Conservation (phyloP, 305 asterid genomes). For the Ilex paraguariensis region DNA sequence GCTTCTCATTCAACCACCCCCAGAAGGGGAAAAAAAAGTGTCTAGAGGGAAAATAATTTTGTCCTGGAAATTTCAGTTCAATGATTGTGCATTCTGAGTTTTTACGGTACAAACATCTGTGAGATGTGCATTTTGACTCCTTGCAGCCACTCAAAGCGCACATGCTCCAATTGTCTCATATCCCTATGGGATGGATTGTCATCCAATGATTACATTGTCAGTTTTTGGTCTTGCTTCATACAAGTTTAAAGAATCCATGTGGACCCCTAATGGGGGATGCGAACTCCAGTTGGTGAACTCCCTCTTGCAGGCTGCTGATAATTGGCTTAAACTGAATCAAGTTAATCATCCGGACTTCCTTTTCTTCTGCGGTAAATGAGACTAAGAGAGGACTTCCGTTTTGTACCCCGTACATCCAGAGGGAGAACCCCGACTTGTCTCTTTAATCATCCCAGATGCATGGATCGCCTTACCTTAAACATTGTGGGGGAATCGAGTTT, state of each 20-base stretch:
- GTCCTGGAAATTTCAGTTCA: too few relatives aligned
- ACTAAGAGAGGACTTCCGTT: constrained; percentile 5
- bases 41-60: too few relatives aligned
- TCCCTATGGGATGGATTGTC: constrained; percentile 46
- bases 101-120: too few relatives aligned
- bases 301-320: constrained; percentile 65
- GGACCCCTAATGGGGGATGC: constrained; percentile 58
- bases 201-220: constrained; percentile 58
- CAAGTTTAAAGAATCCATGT: constrained; percentile 60
- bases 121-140: too few relatives aligned
- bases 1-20: too few relatives aligned
- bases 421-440: constrained; percentile 6
- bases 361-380: constrained; percentile 70
- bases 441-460: too few relatives aligned
- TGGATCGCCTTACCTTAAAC: too few relatives aligned
- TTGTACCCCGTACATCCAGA: not conserved
- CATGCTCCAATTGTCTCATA: constrained; percentile 38
- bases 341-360: constrained; percentile 85
- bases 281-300: constrained; percentile 45
- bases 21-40: too few relatives aligned
- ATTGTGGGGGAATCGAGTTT: too few relatives aligned
- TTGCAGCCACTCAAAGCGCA: constrained; percentile 49
- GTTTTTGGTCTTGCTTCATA: constrained; percentile 84
- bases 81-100: too few relatives aligned
- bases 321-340: constrained; percentile 47